Conservation (phyloP, 495 filamentous ascomycete species). For the Penicillium chermesinum region DNA sequence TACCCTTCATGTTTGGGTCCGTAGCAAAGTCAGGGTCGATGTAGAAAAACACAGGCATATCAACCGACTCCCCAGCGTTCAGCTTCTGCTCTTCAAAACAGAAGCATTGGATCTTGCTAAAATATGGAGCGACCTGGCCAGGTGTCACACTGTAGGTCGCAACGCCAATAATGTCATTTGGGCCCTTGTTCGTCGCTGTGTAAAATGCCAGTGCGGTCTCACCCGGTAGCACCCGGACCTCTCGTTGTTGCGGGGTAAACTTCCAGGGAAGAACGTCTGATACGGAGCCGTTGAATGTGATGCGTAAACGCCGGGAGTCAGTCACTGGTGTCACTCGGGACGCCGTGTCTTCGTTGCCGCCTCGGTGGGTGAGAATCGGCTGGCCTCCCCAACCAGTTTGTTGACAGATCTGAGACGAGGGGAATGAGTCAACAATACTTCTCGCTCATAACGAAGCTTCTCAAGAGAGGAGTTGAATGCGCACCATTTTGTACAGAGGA, state of each 20-base stretch:
- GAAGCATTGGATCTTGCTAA: conserved; percentile 99
- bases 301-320: conserved; percentile 75
- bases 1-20: conserved; percentile 85
- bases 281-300: conserved; percentile 92
- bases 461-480: background rate
- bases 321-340: conserved; percentile 74
- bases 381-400: conserved; percentile 94
- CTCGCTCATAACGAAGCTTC: background rate
- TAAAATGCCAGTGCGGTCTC: conserved; percentile 98
- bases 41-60: conserved; percentile 99
- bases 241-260: conserved; percentile 92
- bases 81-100: conserved; percentile 97
- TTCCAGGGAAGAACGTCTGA: conserved; percentile 97
- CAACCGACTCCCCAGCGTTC: conserved; percentile 92
- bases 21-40: conserved; percentile 93
- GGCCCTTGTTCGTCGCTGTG: conserved; percentile 86
- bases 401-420: conserved; percentile 71
- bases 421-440: conserved; percentile 1
- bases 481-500: conserved; percentile 94
- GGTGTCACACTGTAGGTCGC: conserved; percentile 97
- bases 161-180: conserved; percentile 92
- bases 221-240: conserved; percentile 90
- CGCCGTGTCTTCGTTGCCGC: conserved; percentile 58
- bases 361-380: conserved; percentile 76
- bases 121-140: conserved; percentile 93